Conservation (phyloP, 768 basidiomycete species). For the Boletus vinaceobasis region DNA sequence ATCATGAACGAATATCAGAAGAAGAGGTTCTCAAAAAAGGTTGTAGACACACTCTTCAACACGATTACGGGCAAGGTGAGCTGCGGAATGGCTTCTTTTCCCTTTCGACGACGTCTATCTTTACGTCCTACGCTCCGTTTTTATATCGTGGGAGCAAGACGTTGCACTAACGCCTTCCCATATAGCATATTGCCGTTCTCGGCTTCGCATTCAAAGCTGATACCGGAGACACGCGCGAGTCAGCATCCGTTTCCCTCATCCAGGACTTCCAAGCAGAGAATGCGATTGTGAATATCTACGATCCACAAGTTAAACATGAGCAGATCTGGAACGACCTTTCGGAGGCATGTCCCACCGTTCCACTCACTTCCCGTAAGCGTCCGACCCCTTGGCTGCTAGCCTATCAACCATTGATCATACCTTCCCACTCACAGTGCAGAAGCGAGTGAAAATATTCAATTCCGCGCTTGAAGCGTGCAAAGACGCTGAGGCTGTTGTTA, state of each 20-base stretch:
- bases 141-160: slow-evolving; percentile 5
- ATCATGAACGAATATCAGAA: slow-evolving; percentile 99
- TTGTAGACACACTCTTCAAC: slow-evolving; percentile 97
- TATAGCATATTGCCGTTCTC: slow-evolving; percentile 89
- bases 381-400: neutral
- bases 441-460: slow-evolving; percentile 74
- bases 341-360: slow-evolving; percentile 61
- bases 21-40: slow-evolving; percentile 89
- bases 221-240: slow-evolving; percentile 98
- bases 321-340: slow-evolving; percentile 86
- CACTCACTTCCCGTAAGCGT: slow-evolving; percentile 66
- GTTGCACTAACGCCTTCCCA: slow-evolving; percentile 7
- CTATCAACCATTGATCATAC: neutral
- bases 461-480: slow-evolving; percentile 87
- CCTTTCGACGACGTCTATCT: neutral
- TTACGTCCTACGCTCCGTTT: neutral
- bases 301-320: slow-evolving; percentile 78
- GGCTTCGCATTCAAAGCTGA: slow-evolving; percentile 99
- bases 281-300: slow-evolving; percentile 84
- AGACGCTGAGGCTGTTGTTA: slow-evolving; percentile 87
- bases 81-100: neutral
- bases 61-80: slow-evolving; percentile 92
- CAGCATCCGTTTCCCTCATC: slow-evolving; percentile 90
- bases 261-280: slow-evolving; percentile 90
- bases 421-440: slow-evolving; percentile 58